Evolutionary conservation across 2,329 filamentous ascomycete genomes (phyloP), one percentile per base, ranked within the genome.

Genomic region (Hyphodiscus sp.): DNA sequence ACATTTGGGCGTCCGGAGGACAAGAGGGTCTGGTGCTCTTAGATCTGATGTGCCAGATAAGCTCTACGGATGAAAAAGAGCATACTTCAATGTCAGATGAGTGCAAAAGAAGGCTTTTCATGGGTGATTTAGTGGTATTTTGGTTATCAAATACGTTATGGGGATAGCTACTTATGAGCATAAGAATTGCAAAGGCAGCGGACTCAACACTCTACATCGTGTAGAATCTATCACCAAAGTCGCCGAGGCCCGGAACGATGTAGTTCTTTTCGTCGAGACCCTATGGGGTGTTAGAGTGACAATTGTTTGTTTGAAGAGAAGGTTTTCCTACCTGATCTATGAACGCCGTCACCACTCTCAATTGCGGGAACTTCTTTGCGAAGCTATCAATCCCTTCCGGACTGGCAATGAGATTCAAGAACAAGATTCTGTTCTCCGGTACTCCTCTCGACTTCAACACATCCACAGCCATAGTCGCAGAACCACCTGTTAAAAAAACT

Each of bases 231-330:
- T 97, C 92, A 56, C 92, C 92, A 71, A 97, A 97, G 70, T 97
- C 92, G 61, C 92, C 92, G 18, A 97, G 78, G 26, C 92, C 92
- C 26, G 92, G 92, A 51, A 95, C 83, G 67, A 97, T 97, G 70
- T 96, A 97, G 71, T 96, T 97, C 77, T 96, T 96, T 68, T 95
- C 91, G 70, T 99, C 88, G 58, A 99, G 76, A n/a, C 94, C 92
- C 75, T 83, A 59, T n/a, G 47, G 54, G 44, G 50, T 52, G 50
- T 62, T 56, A 58, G 52, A 52, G n/a, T 43, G 19, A 42, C 49
- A 11, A 42, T 41, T 30, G 29, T 18, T 41, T 30, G 29, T 18
- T 30, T 56, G 16, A 41, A 33, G 15, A 44, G 26, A 47, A 30
- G 30, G n/a, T 47, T 9, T 41, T 68, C 72, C 60, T 68, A 80